Evolutionary conservation across 345 rosid genomes (phyloP), one percentile per base, ranked within the genome.

Genomic region (Salix dunnii): DNA sequence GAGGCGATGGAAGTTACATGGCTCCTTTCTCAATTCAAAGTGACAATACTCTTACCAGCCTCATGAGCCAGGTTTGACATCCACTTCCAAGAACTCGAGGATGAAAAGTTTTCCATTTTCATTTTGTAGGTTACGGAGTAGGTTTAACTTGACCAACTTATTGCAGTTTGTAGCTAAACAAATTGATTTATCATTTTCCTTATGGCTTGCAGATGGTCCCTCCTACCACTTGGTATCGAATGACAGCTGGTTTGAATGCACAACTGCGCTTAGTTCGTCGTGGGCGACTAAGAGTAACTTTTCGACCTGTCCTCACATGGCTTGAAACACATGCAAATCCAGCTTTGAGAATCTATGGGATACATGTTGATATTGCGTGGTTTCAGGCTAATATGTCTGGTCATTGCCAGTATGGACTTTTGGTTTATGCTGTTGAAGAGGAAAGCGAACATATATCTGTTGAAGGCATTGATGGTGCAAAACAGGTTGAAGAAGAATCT

Each of bases 1-100:
- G 98, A 78, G 99, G 99, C 78, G 94, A 96, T 81, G 98, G 99
- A 84, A 96, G 97, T 87, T 96, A 90, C 80, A 92, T 92, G 94
- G 91, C 97, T 77, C 98, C 98, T 48, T 92, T 96, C 85, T 92
- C 93, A 63, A 91, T 96, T 78, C 97, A 94, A 84, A 92, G 89
- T 75, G 99, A 96, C 83, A 96, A 89, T 79, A 87, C 92, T 81
- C 95, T 94, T 76, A 92, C 94, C 68, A 91, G 90, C 85, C 91
- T 96, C 73, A 87, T 94, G 95, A 82, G 92, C 85, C 98, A 96
- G 97, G 99, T 96, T 67, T 74, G 84, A 67, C 60, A 35, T 76
- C 67, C 55, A 58, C 53, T 55, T 61, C 28, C 43, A 28, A 49
- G 51, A 4, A 58, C 74, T 8, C 23, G 6, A 13, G 11, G 55